These are phyloP conservation scores for Mucor indicus DNA, from an alignment of 371 early-diverging fungal species.

Conservation along the genomic window DNA sequence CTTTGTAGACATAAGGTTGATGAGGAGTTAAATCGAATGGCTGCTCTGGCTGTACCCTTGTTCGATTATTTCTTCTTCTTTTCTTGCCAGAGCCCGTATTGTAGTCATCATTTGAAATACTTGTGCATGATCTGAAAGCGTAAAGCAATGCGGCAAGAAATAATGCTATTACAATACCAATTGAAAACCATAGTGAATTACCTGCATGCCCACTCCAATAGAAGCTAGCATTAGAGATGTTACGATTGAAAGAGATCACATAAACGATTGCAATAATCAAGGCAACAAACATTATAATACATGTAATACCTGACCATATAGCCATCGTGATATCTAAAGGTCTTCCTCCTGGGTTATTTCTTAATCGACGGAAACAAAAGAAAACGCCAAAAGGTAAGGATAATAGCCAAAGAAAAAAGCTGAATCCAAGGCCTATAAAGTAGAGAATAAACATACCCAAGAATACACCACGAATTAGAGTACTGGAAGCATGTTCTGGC, in stretches of 20 bases:
- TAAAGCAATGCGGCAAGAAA: slow-evolving; percentile 15
- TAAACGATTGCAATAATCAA: slow-evolving; percentile 24
- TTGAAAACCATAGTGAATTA: slow-evolving; percentile 27
- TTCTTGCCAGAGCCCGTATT: too few relatives aligned
- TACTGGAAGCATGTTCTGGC: slow-evolving; percentile 10
- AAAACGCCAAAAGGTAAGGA: slow-evolving; percentile 14
- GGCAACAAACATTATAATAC: slow-evolving; percentile 22
- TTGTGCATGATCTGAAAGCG: too few relatives aligned
- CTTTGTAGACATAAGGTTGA: too few relatives aligned
- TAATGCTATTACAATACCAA: slow-evolving; percentile 17
- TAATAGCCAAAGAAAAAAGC: slow-evolving; percentile 27
- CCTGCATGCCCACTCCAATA: slow-evolving; percentile 27
- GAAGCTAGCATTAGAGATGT: slow-evolving; percentile 5
- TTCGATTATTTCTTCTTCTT: too few relatives aligned
- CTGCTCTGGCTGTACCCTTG: too few relatives aligned
- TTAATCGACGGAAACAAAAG: slow-evolving; percentile 10
- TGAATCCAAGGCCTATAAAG: slow-evolving; percentile 24
- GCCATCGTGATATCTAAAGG: slow-evolving; percentile 11
- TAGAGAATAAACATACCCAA: slow-evolving; percentile 28
- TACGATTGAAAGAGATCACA: slow-evolving; percentile 12
- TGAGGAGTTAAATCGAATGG: too few relatives aligned
- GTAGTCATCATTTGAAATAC: too few relatives aligned
- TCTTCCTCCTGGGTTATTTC: slow-evolving; percentile 1
- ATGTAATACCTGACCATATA: slow-evolving; percentile 11
- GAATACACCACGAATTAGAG: slow-evolving; percentile 11